Conservation (phyloP, 805 yeast species). For the Metschnikowia orientalis region DNA sequence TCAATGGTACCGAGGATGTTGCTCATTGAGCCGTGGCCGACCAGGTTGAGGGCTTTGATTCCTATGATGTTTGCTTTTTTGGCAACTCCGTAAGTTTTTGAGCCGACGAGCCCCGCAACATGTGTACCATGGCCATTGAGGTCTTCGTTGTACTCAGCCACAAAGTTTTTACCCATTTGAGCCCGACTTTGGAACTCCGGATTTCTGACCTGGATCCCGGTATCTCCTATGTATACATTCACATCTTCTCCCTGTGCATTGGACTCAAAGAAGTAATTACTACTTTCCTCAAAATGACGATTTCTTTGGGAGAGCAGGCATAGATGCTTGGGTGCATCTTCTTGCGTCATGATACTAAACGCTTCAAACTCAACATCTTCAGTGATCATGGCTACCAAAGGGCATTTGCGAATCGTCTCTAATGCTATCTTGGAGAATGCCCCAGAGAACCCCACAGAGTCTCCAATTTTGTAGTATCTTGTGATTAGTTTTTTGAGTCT, state of each 20-base stretch:
- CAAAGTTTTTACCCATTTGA: conserved; percentile 13
- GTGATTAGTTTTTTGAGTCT: conserved; percentile 47
- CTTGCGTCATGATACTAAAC: conserved; percentile 42
- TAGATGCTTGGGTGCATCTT: conserved; percentile 59
- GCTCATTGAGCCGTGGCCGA: conserved; percentile 69
- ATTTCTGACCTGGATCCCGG: conserved; percentile 13
- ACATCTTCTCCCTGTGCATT: conserved; percentile 40
- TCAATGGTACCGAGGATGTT: conserved; percentile 64
- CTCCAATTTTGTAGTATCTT: conserved; percentile 60
- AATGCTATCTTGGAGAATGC: conserved; percentile 47
- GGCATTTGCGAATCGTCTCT: conserved; percentile 49
- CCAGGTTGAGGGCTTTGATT: conserved; percentile 64
- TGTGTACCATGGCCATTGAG: conserved; percentile 56
- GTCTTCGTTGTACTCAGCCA: conserved; percentile 25
- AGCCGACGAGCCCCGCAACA: conserved; percentile 51
- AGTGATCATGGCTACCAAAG: conserved; percentile 62
- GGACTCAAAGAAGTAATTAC: conserved; percentile 46
- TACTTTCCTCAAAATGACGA: conserved; percentile 18
- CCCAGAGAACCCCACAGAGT: conserved; percentile 67
- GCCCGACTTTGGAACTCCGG: conserved; percentile 16
- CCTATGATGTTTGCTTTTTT: conserved; percentile 44
- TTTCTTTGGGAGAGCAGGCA: conserved; percentile 53
- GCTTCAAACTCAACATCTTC: conserved; percentile 63
- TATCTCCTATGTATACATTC: conserved; percentile 18
- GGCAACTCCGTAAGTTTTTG: conserved; percentile 50